Base-by-base conservation (phyloP, 495 filamentous ascomycete genomes). In the Aspergillus saccharolyticus region DNA sequence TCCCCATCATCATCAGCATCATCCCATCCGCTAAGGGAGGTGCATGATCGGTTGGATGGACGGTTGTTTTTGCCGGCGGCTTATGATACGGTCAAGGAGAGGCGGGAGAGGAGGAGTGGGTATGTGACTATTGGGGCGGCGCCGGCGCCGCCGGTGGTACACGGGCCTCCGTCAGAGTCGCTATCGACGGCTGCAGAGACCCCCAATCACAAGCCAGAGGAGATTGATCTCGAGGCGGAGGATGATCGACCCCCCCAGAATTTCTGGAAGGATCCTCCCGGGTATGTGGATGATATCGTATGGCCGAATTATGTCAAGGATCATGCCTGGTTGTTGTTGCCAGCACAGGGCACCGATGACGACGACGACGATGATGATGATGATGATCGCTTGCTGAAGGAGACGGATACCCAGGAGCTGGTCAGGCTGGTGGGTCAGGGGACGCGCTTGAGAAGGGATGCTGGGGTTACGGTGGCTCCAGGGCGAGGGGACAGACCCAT, bases 251-350 rank as follows among this genome's bases (percentile, higher is more conserved):
- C 76, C 15, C 69, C 83, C 10, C 83, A 84, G 68, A 92, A 92
- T 16, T 97, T 96, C 74, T 98, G 93, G 94, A 79, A 82, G 18
- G 94, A 98, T 69, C 94, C 94, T 1, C 89, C 88, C 1, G 91
- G 89, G 0, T 98, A 97, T 71, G 91, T 97, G 46, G 94, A 98
- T 63, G 80, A 88, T 72, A 80, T 98, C 55, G 94, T 98, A 3
- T 98, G 94, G 94, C 92, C 91, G 24, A 89, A 91, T 58, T 97
- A 96, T 69, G 89, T 88, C 19, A 75, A 78, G 61, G 80, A 87
- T 67, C 91, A 97, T 74, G 69, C 74, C 54, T 90, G 85, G 75
- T 71, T 97, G 61, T 89, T 96, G 69, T 62, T 85, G 56, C 74
- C 74, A 3, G 79, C 89, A 68, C 85, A 86, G 0, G 79, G 30